A percentile compares a stretch with the other conserved stretches of the same genome.
Evolutionary conservation across 352 stramenopile genomes (phyloP).

Genomic region (Globisporangium canariense): DNA sequence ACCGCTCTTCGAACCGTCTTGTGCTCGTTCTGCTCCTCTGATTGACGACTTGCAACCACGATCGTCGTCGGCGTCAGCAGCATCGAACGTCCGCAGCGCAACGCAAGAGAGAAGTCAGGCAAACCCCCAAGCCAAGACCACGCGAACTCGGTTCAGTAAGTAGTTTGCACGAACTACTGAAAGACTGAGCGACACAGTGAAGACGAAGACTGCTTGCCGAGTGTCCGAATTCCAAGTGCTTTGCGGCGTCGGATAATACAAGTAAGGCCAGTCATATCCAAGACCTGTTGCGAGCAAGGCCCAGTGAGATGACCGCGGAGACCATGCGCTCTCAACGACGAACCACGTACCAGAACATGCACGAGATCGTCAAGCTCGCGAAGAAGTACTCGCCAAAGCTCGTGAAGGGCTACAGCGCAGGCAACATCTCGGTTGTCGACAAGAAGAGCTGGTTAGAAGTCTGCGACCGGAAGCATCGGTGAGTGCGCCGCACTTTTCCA

Average conservation of each 20-base stretch:
- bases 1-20: slow-evolving; percentile 11
- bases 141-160: slow-evolving; percentile 23
- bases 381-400: slow-evolving; percentile 89
- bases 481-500: slow-evolving; percentile 15
- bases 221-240: slow-evolving; percentile 36
- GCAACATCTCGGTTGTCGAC: slow-evolving; percentile 90
- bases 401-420: slow-evolving; percentile 85
- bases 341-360: slow-evolving; percentile 83
- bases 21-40: slow-evolving; percentile 11
- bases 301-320: slow-evolving; percentile 55
- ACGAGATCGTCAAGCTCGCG: slow-evolving; percentile 86
- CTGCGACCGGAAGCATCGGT: slow-evolving; percentile 85
- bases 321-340: slow-evolving; percentile 74
- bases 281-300: background rate
- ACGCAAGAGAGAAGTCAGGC: background rate
- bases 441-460: slow-evolving; percentile 90
- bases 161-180: slow-evolving; percentile 38
- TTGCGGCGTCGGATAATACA: slow-evolving; percentile 40
- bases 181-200: slow-evolving; percentile 31
- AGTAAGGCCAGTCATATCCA: background rate
- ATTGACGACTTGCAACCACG: slow-evolving; percentile 10
- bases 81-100: slow-evolving; percentile 1
- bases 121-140: slow-evolving; percentile 6
- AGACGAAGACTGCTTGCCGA: slow-evolving; percentile 36
- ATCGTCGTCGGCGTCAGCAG: background rate